Evolutionary conservation across 2,329 filamentous ascomycete species (phyloP).

Genomic region (Aspergillus quadricinctus): DNA sequence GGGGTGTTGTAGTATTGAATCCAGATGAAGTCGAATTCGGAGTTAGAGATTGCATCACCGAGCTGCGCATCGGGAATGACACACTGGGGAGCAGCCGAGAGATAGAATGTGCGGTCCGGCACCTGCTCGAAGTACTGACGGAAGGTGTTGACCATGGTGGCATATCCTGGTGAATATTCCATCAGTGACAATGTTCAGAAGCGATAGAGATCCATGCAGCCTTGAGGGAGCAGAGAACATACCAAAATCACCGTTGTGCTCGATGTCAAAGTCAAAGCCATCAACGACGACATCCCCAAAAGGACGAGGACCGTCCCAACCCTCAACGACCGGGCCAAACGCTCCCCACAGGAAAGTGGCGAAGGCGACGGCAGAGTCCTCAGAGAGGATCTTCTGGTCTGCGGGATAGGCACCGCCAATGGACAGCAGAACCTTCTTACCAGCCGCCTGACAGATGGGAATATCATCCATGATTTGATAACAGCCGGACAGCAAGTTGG

Average conservation of each 20-base stretch:
- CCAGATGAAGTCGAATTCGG: constrained; percentile 51
- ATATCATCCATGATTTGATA: constrained; percentile 42
- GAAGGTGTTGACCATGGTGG: constrained; percentile 46
- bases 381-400: constrained; percentile 41
- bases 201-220: not conserved
- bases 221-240: constrained; percentile 4
- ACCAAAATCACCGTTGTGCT: constrained; percentile 29
- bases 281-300: constrained; percentile 46
- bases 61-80: constrained; percentile 46
- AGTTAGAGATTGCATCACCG: constrained; percentile 39
- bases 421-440: constrained; percentile 46
- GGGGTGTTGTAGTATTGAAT: constrained; percentile 55
- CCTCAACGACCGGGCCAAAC: constrained; percentile 41
- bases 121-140: constrained; percentile 37
- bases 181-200: not conserved
- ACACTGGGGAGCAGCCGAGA: constrained; percentile 54
- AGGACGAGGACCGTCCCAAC: constrained; percentile 43
- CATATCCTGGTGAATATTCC: constrained; percentile 35
- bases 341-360: constrained; percentile 49
- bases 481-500: constrained; percentile 43
- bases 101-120: constrained; percentile 41
- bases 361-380: constrained; percentile 41
- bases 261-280: constrained; percentile 52
- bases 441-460: constrained; percentile 35
- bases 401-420: constrained; percentile 42